Conservation (phyloP, 306 rosid species). For the Quercus ilex region DNA sequence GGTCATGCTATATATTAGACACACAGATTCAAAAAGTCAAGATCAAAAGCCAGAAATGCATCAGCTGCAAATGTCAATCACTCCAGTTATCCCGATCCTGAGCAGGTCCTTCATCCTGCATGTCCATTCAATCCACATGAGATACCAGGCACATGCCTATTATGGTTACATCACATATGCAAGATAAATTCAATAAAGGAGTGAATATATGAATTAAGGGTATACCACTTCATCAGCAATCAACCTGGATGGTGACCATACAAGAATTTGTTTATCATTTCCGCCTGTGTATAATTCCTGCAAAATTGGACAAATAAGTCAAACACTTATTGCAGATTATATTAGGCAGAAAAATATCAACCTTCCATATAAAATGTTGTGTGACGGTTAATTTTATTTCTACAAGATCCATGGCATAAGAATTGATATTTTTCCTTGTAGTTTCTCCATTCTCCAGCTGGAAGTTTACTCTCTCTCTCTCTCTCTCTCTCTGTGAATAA, state of each 20-base stretch:
- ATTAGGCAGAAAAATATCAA: background rate
- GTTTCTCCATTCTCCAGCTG: background rate
- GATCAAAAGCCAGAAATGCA: background rate
- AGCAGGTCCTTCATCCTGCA: constrained; percentile 52
- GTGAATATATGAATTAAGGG: background rate
- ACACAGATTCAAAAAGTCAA: background rate
- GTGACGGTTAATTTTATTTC: background rate
- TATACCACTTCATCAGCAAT: constrained; percentile 50
- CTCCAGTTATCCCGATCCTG: constrained; percentile 87
- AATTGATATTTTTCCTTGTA: background rate
- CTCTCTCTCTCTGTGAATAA: background rate
- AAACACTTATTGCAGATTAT: background rate
- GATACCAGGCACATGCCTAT: constrained; percentile 8
- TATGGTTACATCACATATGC: background rate
- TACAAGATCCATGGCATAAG: background rate
- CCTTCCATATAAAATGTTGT: background rate
- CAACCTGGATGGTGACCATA: constrained; percentile 73
- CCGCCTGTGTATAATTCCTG: constrained; percentile 96
- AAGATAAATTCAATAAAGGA: constrained; percentile 3
- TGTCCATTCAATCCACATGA: constrained; percentile 35
- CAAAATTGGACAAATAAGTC: constrained; percentile 2
- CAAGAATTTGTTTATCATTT: constrained; percentile 84
- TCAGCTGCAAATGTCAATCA: constrained; percentile 33
- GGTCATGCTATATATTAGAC: background rate
- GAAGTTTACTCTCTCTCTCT: background rate